Conservation (phyloP, 306 rosid species). For the Castanea sativa region DNA sequence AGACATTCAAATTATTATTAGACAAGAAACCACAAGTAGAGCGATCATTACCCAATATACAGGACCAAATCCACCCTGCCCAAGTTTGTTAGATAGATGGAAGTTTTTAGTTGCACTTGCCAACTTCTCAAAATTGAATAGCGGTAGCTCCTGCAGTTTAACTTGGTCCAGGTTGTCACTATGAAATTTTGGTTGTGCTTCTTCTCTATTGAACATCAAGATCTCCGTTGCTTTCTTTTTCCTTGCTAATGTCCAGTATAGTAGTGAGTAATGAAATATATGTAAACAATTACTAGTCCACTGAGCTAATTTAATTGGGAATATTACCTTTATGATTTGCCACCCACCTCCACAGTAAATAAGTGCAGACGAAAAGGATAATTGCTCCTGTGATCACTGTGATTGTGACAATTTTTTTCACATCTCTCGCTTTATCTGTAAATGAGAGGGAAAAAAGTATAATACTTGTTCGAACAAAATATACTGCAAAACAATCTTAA, state of each 20-base stretch:
- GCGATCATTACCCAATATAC: slow-evolving; percentile 26
- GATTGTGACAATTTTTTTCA: background rate
- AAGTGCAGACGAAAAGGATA: background rate
- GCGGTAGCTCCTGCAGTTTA: slow-evolving; percentile 25
- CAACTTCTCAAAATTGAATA: slow-evolving; percentile 15
- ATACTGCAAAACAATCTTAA: too few species aligned
- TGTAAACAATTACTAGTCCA: background rate
- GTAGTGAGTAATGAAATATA: background rate
- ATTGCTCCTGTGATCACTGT: slow-evolving; percentile 8
- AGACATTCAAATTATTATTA: background rate
- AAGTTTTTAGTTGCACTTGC: slow-evolving; percentile 32
- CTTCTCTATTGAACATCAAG: background rate
- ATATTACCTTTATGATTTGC: slow-evolving; percentile 5
- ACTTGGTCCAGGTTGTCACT: background rate
- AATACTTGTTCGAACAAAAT: too few species aligned
- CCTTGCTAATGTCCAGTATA: background rate
- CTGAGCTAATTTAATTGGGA: background rate
- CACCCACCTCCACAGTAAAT: slow-evolving; percentile 17
- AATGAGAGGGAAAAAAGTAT: background rate
- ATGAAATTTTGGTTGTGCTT: background rate
- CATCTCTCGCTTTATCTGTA: background rate
- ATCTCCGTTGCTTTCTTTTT: background rate
- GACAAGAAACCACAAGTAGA: background rate
- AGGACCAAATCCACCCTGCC: slow-evolving; percentile 30
- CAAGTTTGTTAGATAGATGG: slow-evolving; percentile 19